These are phyloP conservation scores for Lactarius sanguifluus DNA, from an alignment of 768 basidiomycete species.

Conservation along the genomic window DNA sequence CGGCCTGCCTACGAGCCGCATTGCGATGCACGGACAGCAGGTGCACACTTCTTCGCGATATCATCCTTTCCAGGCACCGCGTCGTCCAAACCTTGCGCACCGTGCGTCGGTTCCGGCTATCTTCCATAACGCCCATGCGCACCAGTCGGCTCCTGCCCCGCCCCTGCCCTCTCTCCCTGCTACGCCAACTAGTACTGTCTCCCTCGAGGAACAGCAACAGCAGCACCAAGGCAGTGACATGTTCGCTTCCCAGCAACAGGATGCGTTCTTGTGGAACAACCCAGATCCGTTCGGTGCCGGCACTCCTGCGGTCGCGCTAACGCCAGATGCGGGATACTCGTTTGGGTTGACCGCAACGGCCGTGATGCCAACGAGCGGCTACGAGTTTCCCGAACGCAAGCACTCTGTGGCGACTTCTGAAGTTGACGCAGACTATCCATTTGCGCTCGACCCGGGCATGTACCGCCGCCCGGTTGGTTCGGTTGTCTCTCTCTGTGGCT, in stretches of 20 bases:
- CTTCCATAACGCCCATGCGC: conserved; percentile 13
- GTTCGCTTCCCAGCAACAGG: conserved; percentile 14
- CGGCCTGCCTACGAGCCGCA: conserved; percentile 14
- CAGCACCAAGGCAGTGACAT: conserved; percentile 8
- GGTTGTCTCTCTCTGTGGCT: conserved; percentile 21
- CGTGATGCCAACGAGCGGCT: conserved; percentile 10
- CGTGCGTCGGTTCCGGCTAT: conserved; percentile 28
- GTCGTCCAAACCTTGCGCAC: conserved; percentile 27
- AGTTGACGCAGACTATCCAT: conserved; percentile 16
- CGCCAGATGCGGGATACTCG: conserved; percentile 28
- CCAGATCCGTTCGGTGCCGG: conserved; percentile 24
- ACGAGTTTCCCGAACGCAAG: conserved; percentile 29
- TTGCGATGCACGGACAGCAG: conserved; percentile 5
- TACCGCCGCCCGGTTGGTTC: conserved; percentile 28
- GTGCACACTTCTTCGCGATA: conserved; percentile 12
- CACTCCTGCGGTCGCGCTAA: conserved; percentile 15
- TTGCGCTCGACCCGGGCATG: conserved; percentile 9
- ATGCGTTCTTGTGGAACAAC: conserved; percentile 24
- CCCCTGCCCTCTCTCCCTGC: conserved; percentile 12
- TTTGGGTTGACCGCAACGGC: conserved; percentile 16
- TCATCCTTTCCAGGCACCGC: conserved; percentile 22
- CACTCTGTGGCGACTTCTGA: conserved; percentile 16
- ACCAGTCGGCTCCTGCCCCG: conserved; percentile 9
- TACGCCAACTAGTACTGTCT: conserved; percentile 9
- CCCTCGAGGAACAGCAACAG: conserved; percentile 19